Percentiles rank a stretch among this genome's conserved stretches.
Evolutionary conservation across 192 early-diverging fungal genomes (phyloP).

Genomic region (Rhizophagus prolifer): DNA sequence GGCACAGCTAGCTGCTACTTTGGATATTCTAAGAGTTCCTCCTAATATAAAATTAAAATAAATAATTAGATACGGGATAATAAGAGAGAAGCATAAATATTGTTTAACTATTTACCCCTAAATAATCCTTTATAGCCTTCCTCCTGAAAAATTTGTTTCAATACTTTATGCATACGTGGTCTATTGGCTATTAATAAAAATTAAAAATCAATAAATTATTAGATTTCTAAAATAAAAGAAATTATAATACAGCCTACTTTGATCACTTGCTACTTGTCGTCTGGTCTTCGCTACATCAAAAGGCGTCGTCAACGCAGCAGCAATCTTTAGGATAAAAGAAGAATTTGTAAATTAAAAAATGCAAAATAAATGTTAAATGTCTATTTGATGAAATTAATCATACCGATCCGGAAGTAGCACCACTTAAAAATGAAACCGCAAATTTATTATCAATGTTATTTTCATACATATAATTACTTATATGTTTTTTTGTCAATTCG

Average conservation of each 20-base stretch:
- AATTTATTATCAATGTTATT: conserved; percentile 47
- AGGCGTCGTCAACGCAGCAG: conserved; percentile 85
- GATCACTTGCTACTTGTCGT: conserved; percentile 65
- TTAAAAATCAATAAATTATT: background rate
- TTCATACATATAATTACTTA: conserved; percentile 17
- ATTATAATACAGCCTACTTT: background rate
- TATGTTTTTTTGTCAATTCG: conserved; percentile 67
- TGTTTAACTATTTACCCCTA: conserved; percentile 36
- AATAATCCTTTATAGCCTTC: conserved; percentile 58
- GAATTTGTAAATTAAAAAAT: background rate
- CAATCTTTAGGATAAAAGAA: conserved; percentile 49
- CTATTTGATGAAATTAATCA: background rate
- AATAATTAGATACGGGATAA: background rate
- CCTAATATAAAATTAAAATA: conserved; percentile 36
- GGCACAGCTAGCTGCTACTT: conserved; percentile 89
- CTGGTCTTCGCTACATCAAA: conserved; percentile 96
- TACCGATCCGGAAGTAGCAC: conserved; percentile 84
- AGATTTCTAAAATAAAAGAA: background rate
- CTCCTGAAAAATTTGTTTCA: conserved; percentile 42
- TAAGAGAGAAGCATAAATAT: background rate
- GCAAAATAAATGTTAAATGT: background rate
- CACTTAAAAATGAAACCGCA: conserved; percentile 72
- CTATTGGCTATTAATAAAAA: background rate
- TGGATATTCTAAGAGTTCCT: conserved; percentile 75
- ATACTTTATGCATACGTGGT: conserved; percentile 34